These are phyloP conservation scores for Rhodotorula sp. DNA, from an alignment of 1,284 basidiomycete genomes.

Conservation along the genomic window DNA sequence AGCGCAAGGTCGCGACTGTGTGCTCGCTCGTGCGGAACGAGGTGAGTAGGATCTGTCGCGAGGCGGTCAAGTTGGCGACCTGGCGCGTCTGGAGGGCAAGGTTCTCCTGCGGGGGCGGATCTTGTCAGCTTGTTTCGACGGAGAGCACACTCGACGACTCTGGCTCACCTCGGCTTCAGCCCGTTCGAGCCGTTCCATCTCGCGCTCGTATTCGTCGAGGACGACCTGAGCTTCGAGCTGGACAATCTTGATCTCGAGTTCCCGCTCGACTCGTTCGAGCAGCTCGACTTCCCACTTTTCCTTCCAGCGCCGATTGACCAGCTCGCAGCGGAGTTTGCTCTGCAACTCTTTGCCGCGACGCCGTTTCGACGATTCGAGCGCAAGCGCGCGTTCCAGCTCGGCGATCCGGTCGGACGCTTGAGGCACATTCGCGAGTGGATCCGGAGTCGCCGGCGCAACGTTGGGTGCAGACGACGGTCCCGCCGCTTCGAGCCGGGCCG, in stretches of 20 bases:
- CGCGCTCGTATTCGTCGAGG: conserved; percentile 11
- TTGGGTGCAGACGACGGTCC: background rate
- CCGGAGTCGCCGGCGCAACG: background rate
- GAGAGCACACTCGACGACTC: background rate
- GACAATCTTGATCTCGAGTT: conserved; percentile 27
- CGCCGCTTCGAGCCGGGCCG: conserved; percentile 13
- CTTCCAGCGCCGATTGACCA: conserved; percentile 32
- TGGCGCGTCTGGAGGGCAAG: background rate
- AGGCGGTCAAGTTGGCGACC: conserved; percentile 18
- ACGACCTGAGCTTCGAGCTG: conserved; percentile 18
- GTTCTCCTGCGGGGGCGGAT: conserved; percentile 1
- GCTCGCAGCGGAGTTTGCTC: conserved; percentile 32
- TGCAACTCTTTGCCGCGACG: conserved; percentile 26
- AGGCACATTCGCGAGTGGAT: accelerated
- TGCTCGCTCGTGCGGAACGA: conserved; percentile 20
- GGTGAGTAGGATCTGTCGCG: conserved; percentile 28
- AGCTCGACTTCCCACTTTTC: conserved; percentile 39
- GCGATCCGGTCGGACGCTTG: background rate
- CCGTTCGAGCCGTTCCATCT: conserved; percentile 18
- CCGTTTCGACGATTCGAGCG: conserved; percentile 19
- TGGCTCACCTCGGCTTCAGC: conserved; percentile 34
- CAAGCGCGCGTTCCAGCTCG: conserved; percentile 5
- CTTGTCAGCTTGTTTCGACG: no score
- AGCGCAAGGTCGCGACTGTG: conserved; percentile 17
- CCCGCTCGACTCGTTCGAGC: conserved; percentile 34